Conservation (phyloP, 1,284 basidiomycete genomes). For the Leccinum pachyderme region DNA sequence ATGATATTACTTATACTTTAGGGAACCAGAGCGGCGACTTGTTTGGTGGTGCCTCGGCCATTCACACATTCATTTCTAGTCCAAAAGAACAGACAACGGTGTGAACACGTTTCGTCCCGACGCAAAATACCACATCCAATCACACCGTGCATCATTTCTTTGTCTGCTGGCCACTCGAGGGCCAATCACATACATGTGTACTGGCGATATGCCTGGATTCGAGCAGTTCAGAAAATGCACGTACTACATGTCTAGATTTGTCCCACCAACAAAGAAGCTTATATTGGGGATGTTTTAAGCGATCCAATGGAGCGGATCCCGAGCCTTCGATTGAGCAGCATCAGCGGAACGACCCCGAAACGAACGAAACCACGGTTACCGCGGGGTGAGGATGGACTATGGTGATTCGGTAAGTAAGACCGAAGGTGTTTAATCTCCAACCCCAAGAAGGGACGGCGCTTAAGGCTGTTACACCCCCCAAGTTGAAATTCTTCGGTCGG, state of each 20-base stretch:
- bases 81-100: not conserved
- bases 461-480: not conserved
- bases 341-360: not conserved
- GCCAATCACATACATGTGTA: too few relatives aligned
- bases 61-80: not conserved
- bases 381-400: not conserved
- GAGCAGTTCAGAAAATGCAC: too few relatives aligned
- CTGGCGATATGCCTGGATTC: too few relatives aligned
- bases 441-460: not conserved
- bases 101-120: not conserved
- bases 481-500: not conserved
- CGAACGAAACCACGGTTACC: not conserved
- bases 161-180: not conserved
- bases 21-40: not conserved
- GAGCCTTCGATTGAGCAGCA: not conserved
- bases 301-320: not conserved
- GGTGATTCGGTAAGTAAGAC: not conserved
- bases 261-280: too few relatives aligned
- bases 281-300: too few relatives aligned
- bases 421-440: not conserved
- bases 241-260: too few relatives aligned
- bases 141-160: not conserved
- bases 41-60: not conserved
- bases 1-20: not conserved
- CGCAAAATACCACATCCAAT: not conserved